Evolutionary conservation across 2,329 filamentous ascomycete species (phyloP).

Genomic region (Aspergillus awamori): DNA sequence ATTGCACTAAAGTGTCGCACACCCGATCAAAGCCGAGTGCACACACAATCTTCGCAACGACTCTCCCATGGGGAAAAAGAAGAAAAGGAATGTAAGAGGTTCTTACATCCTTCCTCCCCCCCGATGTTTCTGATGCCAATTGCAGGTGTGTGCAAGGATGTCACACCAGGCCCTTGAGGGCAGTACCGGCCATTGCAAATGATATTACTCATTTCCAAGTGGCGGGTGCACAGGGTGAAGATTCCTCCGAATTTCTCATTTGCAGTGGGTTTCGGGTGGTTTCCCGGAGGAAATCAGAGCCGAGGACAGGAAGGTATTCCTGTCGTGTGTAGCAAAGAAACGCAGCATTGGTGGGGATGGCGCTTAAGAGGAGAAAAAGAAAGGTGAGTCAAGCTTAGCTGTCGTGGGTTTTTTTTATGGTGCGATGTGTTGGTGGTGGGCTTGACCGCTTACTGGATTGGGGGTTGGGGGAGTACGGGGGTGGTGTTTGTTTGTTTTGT

Average conservation of each 20-base stretch:
- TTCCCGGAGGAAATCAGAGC: conserved; percentile 9
- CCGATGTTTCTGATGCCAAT: conserved; percentile 91
- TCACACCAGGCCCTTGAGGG: conserved; percentile 87
- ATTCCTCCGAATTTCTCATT: conserved; percentile 99
- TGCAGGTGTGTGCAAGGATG: conserved; percentile 66
- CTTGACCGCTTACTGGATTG: conserved; percentile 22
- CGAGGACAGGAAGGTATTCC: conserved; percentile 39
- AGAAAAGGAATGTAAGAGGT: conserved; percentile 36
- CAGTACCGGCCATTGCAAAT: conserved; percentile 53
- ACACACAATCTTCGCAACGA: conserved; percentile 92
- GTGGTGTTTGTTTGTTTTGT: neutral
- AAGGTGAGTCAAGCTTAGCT: conserved; percentile 22
- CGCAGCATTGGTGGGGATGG: conserved; percentile 88
- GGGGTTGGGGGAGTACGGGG: neutral
- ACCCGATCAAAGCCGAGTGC: conserved; percentile 27
- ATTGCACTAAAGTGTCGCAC: conserved; percentile 87
- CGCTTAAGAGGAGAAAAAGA: conserved; percentile 59
- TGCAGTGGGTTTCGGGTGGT: conserved; percentile 55
- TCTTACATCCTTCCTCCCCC: conserved; percentile 44
- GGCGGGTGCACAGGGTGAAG: conserved; percentile 60
- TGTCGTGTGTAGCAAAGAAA: conserved; percentile 90
- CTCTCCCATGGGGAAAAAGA: conserved; percentile 76
- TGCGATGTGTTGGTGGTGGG: conserved; percentile 8
- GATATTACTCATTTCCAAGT: neutral
- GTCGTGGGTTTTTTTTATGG: conserved; percentile 19